Evolutionary conservation across 352 stramenopile species (phyloP).

Genomic region (Thraustochytrium striatum): DNA sequence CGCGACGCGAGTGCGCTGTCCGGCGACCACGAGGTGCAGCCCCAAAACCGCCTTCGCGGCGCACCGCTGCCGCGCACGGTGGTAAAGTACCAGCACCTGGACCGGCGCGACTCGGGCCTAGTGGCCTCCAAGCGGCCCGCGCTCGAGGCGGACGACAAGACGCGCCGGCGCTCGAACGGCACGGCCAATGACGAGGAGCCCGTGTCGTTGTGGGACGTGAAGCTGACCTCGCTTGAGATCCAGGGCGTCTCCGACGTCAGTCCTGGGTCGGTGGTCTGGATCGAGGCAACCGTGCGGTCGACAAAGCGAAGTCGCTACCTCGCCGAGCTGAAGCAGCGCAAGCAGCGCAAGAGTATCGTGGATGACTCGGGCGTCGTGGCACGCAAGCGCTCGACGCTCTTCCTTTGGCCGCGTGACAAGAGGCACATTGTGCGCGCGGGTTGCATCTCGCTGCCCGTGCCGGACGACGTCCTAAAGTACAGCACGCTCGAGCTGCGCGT

Average conservation of each 20-base stretch:
- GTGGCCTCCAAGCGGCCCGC: background rate
- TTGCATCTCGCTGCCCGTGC: background rate
- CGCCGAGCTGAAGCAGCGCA: slow-evolving; percentile 3
- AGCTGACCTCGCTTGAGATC: slow-evolving; percentile 31
- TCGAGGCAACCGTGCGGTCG: slow-evolving; percentile 14
- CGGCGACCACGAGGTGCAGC: background rate
- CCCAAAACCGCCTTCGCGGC: background rate
- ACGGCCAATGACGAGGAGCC: background rate
- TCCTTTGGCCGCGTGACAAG: slow-evolving; percentile 36
- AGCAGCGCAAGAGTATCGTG: background rate
- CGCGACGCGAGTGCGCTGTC: background rate
- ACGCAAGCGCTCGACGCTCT: slow-evolving; percentile 2
- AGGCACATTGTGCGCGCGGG: background rate
- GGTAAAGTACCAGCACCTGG: slow-evolving; percentile 21
- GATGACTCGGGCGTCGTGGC: background rate
- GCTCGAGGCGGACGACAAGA: background rate
- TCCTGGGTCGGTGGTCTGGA: slow-evolving; percentile 7
- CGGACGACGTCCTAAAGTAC: slow-evolving; percentile 43
- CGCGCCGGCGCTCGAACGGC: background rate
- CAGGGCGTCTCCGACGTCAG: slow-evolving; percentile 13
- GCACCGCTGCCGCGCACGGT: background rate
- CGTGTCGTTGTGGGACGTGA: background rate
- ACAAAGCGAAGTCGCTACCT: background rate
- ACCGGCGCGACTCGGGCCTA: background rate
- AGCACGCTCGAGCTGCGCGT: slow-evolving; percentile 32